phyloP scores from a whole-genome alignment of 129 eudicot genomes.

The Calendula officinalis region DNA sequence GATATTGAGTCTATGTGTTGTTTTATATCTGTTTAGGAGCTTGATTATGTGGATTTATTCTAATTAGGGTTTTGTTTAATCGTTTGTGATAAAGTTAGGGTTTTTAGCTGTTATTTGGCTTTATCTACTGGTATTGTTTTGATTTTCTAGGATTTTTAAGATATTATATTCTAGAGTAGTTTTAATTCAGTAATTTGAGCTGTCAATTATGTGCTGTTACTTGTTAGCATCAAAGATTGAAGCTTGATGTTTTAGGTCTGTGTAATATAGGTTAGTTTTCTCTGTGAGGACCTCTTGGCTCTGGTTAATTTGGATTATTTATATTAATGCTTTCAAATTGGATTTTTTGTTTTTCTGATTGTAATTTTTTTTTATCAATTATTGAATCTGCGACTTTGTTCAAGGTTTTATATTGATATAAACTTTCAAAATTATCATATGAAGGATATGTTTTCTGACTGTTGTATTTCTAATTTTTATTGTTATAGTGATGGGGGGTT shows the following conservation, averaged over 20 bases:
- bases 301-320: not conserved
- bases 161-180: not conserved
- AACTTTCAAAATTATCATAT: not conserved
- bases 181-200: too few relatives aligned
- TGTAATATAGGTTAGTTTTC: constrained; percentile 1
- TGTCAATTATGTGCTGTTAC: not conserved
- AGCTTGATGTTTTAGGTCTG: constrained; percentile 11
- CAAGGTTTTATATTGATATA: not conserved
- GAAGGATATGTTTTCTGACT: constrained; percentile 19
- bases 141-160: not conserved
- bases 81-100: constrained; percentile 14
- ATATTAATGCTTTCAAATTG: not conserved
- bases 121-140: not conserved
- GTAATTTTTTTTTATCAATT: constrained; percentile 6
- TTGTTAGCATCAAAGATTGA: constrained; percentile 8
- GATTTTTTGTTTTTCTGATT: not conserved
- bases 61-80: constrained; percentile 15
- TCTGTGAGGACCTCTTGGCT: constrained; percentile 3
- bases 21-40: not conserved
- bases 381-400: not conserved
- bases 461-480: not conserved
- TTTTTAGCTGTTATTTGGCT: constrained; percentile 18
- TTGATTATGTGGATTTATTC: constrained; percentile 19
- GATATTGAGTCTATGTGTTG: constrained; percentile 5
- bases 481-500: constrained; percentile 95